Conservation (phyloP, 805 yeast species). For the Metschnikowia bowlesiae region DNA sequence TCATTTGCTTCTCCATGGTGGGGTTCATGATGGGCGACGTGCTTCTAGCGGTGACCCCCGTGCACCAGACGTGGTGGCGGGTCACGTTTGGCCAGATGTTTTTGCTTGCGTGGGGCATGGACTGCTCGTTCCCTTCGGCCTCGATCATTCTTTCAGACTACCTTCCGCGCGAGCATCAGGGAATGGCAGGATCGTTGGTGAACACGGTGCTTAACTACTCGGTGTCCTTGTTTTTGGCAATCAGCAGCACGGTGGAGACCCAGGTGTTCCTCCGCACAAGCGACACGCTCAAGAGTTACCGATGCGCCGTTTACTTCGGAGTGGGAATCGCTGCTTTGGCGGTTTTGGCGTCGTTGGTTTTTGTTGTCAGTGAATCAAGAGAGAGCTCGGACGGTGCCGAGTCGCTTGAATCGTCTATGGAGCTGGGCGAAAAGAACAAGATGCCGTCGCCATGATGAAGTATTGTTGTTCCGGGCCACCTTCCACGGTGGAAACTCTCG, state of each 20-base stretch:
- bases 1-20: constrained; percentile 47
- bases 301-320: constrained; percentile 58
- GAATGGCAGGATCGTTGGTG: constrained; percentile 72
- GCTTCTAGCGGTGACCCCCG: constrained; percentile 54
- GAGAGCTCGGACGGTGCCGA: not conserved
- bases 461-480: no score
- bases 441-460: not conserved
- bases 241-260: constrained; percentile 62
- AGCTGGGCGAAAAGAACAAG: not conserved
- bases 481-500: no score
- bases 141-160: constrained; percentile 56
- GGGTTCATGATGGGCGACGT: constrained; percentile 54
- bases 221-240: constrained; percentile 62
- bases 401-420: not conserved
- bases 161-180: constrained; percentile 63
- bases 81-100: constrained; percentile 53
- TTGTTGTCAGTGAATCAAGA: constrained; percentile 6
- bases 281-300: constrained; percentile 39
- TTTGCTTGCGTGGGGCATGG: constrained; percentile 70
- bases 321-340: constrained; percentile 57
- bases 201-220: constrained; percentile 70
- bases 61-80: constrained; percentile 55
- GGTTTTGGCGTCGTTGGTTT: constrained; percentile 24
- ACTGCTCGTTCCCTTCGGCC: constrained; percentile 71
- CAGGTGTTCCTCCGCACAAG: constrained; percentile 6